Base-by-base conservation (phyloP, 2,329 filamentous ascomycete genomes). In the Cercospora sojina region DNA sequence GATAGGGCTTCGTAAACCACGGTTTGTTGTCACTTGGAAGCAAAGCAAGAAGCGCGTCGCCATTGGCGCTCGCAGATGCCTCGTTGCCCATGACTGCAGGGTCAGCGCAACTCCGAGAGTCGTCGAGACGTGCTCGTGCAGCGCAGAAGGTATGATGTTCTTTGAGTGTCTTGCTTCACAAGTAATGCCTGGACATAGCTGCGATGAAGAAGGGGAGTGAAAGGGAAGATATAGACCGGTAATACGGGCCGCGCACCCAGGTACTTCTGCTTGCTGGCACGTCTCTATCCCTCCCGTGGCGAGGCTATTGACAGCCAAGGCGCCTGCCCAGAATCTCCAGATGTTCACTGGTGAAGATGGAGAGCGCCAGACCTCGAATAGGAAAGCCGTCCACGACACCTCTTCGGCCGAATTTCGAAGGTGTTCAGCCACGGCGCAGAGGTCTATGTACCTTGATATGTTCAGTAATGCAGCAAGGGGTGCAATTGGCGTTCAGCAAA, bases 1-100 rank as follows among this genome's bases (percentile, higher is more conserved):
- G 71, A 74, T 83, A 79, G 0, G 77, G 74, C 5, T 76, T 74
- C 5, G 76, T 75, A 62, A 78, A 83, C 83, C 83, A 84, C 32
- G 76, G 75, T 31, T 75, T 76, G 29, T 76, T 68, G 59, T 81
- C 75, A 29, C 77, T 64, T 10, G 82, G 82, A 3, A 84, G 74
- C 5, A 83, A 75, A 6, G 68, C 66, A 13, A 64, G 65, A 12
- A 72, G 64, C n/a, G 67, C 71, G 4, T 62, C 66, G 32, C 68
- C 68, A 29, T 67, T 67, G 6, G 68, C 69, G 31, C 65, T 65
- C 7, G 47, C 20, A 12, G 35, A 41, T 62, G 66, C 29, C 27
- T 59, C 62, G 1, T 49, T 41, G 20, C 58, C 58, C 58, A 60
- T 60, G 58, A 31, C 41, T 20, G 20, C 38, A 25, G 38, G 8